Conservation (phyloP, 1,139 yeast genomes). For the Hansenula sp. region DNA sequence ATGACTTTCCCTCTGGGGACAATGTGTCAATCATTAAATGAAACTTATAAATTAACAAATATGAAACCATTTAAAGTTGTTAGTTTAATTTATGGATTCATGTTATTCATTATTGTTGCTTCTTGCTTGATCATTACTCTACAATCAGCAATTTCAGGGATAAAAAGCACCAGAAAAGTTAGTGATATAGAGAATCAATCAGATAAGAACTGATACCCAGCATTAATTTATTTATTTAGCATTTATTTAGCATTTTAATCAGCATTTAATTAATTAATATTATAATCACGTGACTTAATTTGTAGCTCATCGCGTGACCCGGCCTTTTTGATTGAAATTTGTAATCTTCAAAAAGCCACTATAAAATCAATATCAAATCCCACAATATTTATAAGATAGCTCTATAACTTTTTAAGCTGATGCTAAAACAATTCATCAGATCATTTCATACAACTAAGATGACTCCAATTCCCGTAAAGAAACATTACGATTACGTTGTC, state of each 20-base stretch:
- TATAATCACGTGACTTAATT: not conserved
- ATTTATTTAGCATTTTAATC: no score
- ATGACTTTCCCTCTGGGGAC: slow-evolving; percentile 91
- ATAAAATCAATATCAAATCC: no score
- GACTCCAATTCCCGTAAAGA: slow-evolving; percentile 27
- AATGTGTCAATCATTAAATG: slow-evolving; percentile 57
- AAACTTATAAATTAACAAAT: slow-evolving; percentile 41
- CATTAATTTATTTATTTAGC: no score
- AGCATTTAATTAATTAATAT: not conserved
- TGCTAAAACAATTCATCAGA: not conserved
- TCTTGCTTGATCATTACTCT: slow-evolving; percentile 8
- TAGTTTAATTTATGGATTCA: slow-evolving; percentile 55
- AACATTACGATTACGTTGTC: slow-evolving; percentile 84
- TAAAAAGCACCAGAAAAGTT: not conserved
- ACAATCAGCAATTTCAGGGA: not conserved
- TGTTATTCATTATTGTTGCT: slow-evolving; percentile 21
- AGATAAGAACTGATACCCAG: not conserved
- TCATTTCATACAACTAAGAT: slow-evolving; percentile 7
- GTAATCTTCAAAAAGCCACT: no score
- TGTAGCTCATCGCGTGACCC: no score
- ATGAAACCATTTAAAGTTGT: slow-evolving; percentile 54
- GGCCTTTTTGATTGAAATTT: no score
- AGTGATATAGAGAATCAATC: not conserved
- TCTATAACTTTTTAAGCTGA: no score
- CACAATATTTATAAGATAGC: no score